Base-by-base conservation (phyloP, 2,329 filamentous ascomycete species). In the Periconia digitata region DNA sequence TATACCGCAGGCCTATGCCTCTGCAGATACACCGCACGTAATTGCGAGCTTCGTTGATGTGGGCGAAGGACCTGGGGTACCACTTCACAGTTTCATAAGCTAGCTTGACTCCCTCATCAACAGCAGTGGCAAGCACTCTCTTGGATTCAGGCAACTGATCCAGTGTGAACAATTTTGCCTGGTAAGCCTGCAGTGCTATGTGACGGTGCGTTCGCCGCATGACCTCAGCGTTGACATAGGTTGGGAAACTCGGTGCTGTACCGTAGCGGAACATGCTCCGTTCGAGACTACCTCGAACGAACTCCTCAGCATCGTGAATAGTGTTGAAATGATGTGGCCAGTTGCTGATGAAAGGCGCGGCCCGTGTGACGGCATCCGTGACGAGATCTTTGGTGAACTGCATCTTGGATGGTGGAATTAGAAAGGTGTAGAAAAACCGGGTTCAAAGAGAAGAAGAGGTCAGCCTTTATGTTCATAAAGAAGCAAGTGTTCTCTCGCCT, bases 281-380 rank as follows among this genome's bases (percentile, higher is more conserved):
- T 43, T 16, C 20, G 15, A 40, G 40, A n/a, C 15, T 17, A 6
- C 32, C 35, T 12, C 24, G 10, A 15, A 43, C 40, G 34, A 43
- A 43, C 8, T 22, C 23, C 16, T 43, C 40, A 1, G 46, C 46
- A 10, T 48, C 46, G 15, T 10, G 13, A n/a, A 48, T 18, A 10
- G 46, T 18, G 4, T 32, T 21, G 21, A 48, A 48, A 6, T 32
- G 27, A 8, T 3, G 8, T 17, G 46, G 46, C 40, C 40, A 48
- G 8, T 17, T 34, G 5, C n/a, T 34, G 34, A 43, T 22, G 6
- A 48, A 22, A 23, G 13, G 20, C 7, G 17, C 7, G 13, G 32
- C 42, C 15, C 42, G 32, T 5, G 12, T 3, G 10, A 44, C 21
- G 8, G 42, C 20, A 13, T 38, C 22, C 5, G 4, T 13, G 15